Base-by-base conservation (phyloP, 2,329 filamentous ascomycete species). In the Helotiales sp. region DNA sequence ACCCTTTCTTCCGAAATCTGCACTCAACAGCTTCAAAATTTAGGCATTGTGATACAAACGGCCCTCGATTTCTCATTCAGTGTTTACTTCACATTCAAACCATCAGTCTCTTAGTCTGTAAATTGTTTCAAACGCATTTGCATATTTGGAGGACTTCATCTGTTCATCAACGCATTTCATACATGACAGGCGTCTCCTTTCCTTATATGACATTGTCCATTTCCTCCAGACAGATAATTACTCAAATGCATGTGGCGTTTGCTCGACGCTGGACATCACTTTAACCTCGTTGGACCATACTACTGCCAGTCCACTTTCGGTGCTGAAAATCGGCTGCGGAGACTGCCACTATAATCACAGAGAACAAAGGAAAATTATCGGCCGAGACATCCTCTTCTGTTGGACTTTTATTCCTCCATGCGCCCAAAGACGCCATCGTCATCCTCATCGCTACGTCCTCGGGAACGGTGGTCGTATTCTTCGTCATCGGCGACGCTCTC, bases 381-480 rank as follows among this genome's bases (percentile, higher is more conserved):
- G 50, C 53, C 38, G 53, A 61, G 57, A 55, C 50, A 57, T 30
- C 34, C 27, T 42, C 30, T 47, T 24, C 17, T 19, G 38, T 31
- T 13, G 33, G 24, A 15, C 9, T 40, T 33, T 74, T 80, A 95
- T 74, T 96, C 91, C 76, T 99, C 95, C 93, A 98, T 98, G 66
- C 86, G 85, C 57, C 93, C 93, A 78, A 99, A 99, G 68, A 98
- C 89, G 70, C 93, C 93, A 65, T 97, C 93, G 65, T 98, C 93
- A 62, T 96, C 92, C 67, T 96, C 93, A 67, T 96, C 90, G 73
- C 86, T 88, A 61, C 88, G 83, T 51, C 83, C 83, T 55, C 84
- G 81, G 50, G 79, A 82, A 55, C 77, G 80, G 66, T 77, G 76
- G 60, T 79, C 79, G 68, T 86, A 85, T 58, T 87, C 83, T 66